Conservation (phyloP, 495 filamentous ascomycete genomes). For the Neurospora africana region DNA sequence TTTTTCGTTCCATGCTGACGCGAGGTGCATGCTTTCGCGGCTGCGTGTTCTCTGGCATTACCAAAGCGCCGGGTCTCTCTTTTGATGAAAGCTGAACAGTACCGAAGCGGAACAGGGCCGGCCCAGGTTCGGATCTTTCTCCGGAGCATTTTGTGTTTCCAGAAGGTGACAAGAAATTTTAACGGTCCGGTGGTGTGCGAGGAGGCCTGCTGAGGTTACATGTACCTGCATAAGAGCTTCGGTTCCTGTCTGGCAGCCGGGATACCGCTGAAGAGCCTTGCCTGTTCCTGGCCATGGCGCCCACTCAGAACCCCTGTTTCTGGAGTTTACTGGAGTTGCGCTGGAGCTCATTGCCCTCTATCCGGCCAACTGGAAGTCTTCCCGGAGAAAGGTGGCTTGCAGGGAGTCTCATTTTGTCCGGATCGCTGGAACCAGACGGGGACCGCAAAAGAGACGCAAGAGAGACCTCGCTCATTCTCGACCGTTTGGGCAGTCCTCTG, state of each 20-base stretch:
- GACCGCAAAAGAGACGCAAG: background rate
- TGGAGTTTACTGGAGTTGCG: background rate
- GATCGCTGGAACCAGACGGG: conserved; percentile 11
- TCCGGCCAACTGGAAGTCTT: conserved; percentile 22
- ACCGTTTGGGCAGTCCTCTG: background rate
- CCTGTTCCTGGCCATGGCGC: background rate
- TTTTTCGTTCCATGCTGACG: background rate
- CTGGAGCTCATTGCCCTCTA: background rate
- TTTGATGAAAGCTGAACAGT: background rate
- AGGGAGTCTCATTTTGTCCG: conserved; percentile 12
- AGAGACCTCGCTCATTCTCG: background rate
- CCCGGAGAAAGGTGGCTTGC: conserved; percentile 15
- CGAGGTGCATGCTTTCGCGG: background rate
- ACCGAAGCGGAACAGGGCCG: background rate
- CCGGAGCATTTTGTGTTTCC: background rate
- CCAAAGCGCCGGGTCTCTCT: background rate
- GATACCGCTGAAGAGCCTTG: background rate
- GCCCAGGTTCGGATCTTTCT: background rate
- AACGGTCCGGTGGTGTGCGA: background rate
- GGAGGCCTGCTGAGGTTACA: background rate
- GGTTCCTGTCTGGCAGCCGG: background rate
- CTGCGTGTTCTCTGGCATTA: background rate
- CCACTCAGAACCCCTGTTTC: background rate
- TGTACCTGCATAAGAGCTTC: background rate
- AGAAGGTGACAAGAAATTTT: background rate